Percentiles rank a stretch among this genome's conserved stretches.
phyloP scores from a whole-genome alignment of 1,139 yeast genomes.

The Candida gigantensis region DNA sequence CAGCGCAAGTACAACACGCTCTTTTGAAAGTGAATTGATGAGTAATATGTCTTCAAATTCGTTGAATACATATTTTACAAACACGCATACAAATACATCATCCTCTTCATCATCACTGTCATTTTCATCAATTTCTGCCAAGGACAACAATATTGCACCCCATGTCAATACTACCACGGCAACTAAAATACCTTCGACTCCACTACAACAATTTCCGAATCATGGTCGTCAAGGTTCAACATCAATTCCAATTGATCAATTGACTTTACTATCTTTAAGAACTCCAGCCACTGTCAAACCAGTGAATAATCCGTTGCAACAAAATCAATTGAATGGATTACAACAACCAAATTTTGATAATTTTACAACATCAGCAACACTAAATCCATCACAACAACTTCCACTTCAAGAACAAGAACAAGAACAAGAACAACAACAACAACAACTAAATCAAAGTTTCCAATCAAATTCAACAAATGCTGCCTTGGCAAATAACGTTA shows the following conservation, averaged over 20 bases:
- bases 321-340: conserved; percentile 6
- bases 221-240: conserved; percentile 16
- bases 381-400: conserved; percentile 3
- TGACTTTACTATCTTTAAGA: conserved; percentile 28
- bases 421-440: conserved; percentile 2
- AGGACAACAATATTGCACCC: conserved; percentile 3
- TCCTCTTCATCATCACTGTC: conserved; percentile 13
- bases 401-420: too few relatives aligned
- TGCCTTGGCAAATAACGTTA: conserved; percentile 9
- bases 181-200: conserved; percentile 11
- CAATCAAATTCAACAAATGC: conserved; percentile 5
- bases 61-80: conserved; percentile 13
- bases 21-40: conserved; percentile 8
- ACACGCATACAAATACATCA: conserved; percentile 9
- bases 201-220: conserved; percentile 9
- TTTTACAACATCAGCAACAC: conserved; percentile 5
- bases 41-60: conserved; percentile 16
- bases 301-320: conserved; percentile 7
- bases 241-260: conserved; percentile 30
- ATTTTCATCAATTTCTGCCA: conserved; percentile 10
- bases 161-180: conserved; percentile 10
- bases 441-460: conserved; percentile 6
- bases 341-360: conserved; percentile 14
- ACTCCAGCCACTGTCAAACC: conserved; percentile 13
- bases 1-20: conserved; percentile 3